Conservation (phyloP, 352 stramenopile genomes). For the Phytophthora sp. region DNA sequence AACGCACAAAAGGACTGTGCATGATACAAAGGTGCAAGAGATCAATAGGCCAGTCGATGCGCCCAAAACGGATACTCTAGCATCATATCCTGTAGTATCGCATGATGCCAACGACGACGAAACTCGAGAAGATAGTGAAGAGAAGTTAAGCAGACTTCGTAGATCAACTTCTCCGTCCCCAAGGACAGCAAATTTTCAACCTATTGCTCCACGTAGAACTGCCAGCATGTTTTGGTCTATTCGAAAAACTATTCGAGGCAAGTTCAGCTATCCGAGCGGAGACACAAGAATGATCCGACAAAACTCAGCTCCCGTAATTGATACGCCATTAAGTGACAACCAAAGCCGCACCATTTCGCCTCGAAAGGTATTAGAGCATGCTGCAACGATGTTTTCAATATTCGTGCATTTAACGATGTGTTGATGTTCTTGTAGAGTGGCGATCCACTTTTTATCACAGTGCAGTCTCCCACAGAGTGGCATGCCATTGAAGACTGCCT, state of each 20-base stretch:
- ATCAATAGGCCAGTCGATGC: too few relatives aligned
- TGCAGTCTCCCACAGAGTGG: constrained; percentile 49
- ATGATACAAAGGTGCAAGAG: neutral
- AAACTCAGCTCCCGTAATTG: constrained; percentile 24
- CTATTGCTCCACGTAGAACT: constrained; percentile 30
- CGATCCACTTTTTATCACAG: constrained; percentile 7
- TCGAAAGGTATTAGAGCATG: constrained; percentile 15
- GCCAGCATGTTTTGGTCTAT: constrained; percentile 49
- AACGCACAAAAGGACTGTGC: neutral
- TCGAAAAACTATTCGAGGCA: constrained; percentile 47
- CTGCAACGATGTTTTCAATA: neutral
- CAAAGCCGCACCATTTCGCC: neutral
- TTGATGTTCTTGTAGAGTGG: constrained; percentile 7
- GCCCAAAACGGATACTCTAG: constrained; percentile 27
- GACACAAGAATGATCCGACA: constrained; percentile 30
- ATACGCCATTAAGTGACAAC: constrained; percentile 2
- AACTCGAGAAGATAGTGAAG: neutral
- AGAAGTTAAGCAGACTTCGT: constrained; percentile 8
- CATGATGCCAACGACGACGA: constrained; percentile 11
- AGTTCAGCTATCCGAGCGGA: constrained; percentile 32
- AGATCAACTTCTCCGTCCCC: constrained; percentile 33
- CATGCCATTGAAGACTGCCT: constrained; percentile 57
- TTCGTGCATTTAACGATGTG: constrained; percentile 4
- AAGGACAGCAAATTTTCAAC: constrained; percentile 14
- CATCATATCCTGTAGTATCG: constrained; percentile 34